Evolutionary conservation across 1,139 yeast species (phyloP), one percentile per base, ranked within the genome.

Genomic region (Eremothecium cymbalariae): DNA sequence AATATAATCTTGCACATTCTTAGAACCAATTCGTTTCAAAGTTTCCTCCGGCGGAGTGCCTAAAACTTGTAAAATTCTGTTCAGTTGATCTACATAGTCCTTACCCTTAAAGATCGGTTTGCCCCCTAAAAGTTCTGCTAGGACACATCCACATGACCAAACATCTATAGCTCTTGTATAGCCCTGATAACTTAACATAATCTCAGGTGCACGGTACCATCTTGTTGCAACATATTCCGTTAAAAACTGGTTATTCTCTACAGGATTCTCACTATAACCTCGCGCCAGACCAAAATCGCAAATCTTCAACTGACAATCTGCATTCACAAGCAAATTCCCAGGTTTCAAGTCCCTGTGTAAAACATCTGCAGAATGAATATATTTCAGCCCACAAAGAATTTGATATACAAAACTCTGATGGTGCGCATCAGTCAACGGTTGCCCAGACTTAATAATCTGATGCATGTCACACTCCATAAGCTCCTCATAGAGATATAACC

Each of bases 391-490:
- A 55, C 95, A 86, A 35, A 90, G 67, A 12, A 84, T 84, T 63
- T 90, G 98, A 57, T 90, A 88, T 18, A 86, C 72, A 53, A 90
- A 90, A 32, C 85, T 77, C 60, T 90, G 98, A 60, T 83, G 88
- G 58, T 90, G 98, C 25, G 88, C 84, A 57, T 90, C 97, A 0
- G 97, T 86, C 48, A 90, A 68, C 1, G 95, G 86, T 60, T 90
- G 98, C 18, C 88, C 86, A 3, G 95, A 84, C 47, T 94, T 70
- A 41, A 90, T 90, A 52, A 90, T 90, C 58, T 90, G 97, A 57
- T 88, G 96, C 84, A 90, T 79, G 58, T 90, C 98, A 62, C 97
- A 90, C 59, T 90, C 98, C 96, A 90, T 86, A 46, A 86, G 65
- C 59, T 88, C 96, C 59, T 90, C 97, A 53, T 90, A 90, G 6